Evolutionary conservation across 768 basidiomycete genomes (phyloP), one percentile per base, ranked within the genome.

Genomic region (Pleurotus djamor): DNA sequence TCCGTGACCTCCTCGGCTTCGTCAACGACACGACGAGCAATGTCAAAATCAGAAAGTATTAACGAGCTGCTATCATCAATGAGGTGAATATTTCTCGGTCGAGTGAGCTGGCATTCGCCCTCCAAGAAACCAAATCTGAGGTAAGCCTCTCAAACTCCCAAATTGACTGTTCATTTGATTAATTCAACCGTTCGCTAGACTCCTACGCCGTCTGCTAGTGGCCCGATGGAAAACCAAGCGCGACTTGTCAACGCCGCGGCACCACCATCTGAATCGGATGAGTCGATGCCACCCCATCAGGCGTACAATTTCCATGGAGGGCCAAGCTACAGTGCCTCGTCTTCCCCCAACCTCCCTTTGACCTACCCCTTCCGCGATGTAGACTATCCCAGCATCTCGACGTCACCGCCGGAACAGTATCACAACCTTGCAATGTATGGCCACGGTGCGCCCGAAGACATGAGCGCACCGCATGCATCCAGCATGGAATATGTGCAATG

Each of bases 31-130:
- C 28, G 57, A 41, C 51, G 35, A 52, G 60, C 36, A 41, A 59
- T 33, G 35, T 52, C 60, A 41, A 61, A 52, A 41, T 61, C 57
- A 21, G 47, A 59, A 14, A 92, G 88, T 76, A 92, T 91, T 63
- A 92, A 75, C 65, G 89, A 87, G 52, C 88, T 87, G 62, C 86
- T 84, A 66, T 89, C 74, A 48, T 86, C 89, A 16, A 91, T 74
- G 50, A 92, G 76, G 59, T 74, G 14, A 67, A 66, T 12, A 72
- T 75, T 50, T 74, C 73, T 32, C 65, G 67, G 44, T 70, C 74
- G 32, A 76, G 74, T 64, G 74, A 74, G 58, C 65, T 76, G 48
- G 66, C 67, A 8, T 73, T 68, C 64, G 74, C 74, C n/a, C 63
- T 76, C 33, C 74, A 72, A 41, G 69, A 63, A 52, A 64, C 68